Percentiles rank a stretch among this genome's conserved stretches.
Conservation (phyloP, 129 eudicot species). For the Logfia minima region DNA sequence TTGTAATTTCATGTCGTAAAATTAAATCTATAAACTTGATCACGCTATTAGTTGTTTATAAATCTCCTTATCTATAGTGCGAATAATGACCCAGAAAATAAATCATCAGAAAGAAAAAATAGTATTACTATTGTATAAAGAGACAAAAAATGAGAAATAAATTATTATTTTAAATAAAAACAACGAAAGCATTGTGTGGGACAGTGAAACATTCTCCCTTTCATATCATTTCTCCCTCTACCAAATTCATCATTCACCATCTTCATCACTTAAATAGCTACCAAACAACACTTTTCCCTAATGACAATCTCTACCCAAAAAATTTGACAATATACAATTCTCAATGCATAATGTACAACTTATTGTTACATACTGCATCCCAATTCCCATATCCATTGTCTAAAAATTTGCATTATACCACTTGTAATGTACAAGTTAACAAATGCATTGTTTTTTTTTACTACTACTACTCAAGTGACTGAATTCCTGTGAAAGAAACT, state of each 20-base stretch:
- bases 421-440: slow-evolving; percentile 34
- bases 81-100: no score
- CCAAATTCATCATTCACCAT: slow-evolving; percentile 26
- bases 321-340: slow-evolving; percentile 12
- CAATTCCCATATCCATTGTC: not conserved
- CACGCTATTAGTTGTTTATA: no score
- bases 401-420: not conserved
- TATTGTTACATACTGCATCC: slow-evolving; percentile 8
- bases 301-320: slow-evolving; percentile 5
- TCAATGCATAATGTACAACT: slow-evolving; percentile 23
- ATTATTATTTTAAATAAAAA: no score
- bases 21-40: no score
- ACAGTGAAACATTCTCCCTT: slow-evolving; percentile 32
- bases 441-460: slow-evolving; percentile 12
- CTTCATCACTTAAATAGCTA: slow-evolving; percentile 13
- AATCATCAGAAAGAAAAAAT: no score
- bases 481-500: slow-evolving; percentile 77
- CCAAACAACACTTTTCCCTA: slow-evolving; percentile 7
- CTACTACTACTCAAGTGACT: slow-evolving; percentile 27
- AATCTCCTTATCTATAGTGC: no score
- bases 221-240: not conserved
- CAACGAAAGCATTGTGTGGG: slow-evolving; percentile 29
- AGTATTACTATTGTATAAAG: no score
- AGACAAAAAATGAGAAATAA: no score
- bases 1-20: no score